Percentiles rank a stretch among this genome's conserved stretches.
Conservation (phyloP, 345 rosid genomes). For the Durio zibethinus region DNA sequence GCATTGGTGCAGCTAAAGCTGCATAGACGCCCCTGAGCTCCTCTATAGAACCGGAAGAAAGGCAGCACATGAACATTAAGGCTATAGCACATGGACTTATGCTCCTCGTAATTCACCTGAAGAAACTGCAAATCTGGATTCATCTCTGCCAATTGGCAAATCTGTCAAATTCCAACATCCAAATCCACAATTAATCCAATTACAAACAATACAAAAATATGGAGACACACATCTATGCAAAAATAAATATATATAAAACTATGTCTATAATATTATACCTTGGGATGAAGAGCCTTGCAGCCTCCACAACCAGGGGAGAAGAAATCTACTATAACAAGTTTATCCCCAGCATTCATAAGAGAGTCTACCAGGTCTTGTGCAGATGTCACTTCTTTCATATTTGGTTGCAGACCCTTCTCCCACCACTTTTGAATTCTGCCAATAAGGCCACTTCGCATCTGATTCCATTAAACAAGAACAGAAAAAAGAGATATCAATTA, state of each 20-base stretch:
- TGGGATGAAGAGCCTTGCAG: slow-evolving; percentile 94
- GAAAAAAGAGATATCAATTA: background rate
- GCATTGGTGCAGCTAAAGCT: slow-evolving; percentile 98
- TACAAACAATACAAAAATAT: background rate
- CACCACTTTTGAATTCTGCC: slow-evolving; percentile 79
- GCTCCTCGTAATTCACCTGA: slow-evolving; percentile 89
- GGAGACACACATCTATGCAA: background rate
- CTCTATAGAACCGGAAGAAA: slow-evolving; percentile 82
- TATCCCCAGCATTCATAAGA: slow-evolving; percentile 66
- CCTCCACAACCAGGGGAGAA: slow-evolving; percentile 98
- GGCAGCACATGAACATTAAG: slow-evolving; percentile 91
- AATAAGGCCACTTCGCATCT: slow-evolving; percentile 46
- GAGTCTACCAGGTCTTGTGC: slow-evolving; percentile 84
- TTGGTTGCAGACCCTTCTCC: slow-evolving; percentile 76
- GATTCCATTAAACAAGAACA: background rate
- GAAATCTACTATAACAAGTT: slow-evolving; percentile 82
- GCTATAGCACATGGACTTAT: slow-evolving; percentile 91
- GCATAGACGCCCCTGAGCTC: slow-evolving; percentile 85
- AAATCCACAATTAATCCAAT: slow-evolving; percentile 3
- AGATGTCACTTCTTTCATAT: slow-evolving; percentile 79
- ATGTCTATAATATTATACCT: slow-evolving; percentile 37
- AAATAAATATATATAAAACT: background rate
- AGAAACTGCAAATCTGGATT: slow-evolving; percentile 77
- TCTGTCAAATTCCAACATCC: slow-evolving; percentile 31
- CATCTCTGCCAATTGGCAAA: slow-evolving; percentile 81